Conservation (phyloP, 352 stramenopile species). For the Pythium scleroteichum region DNA sequence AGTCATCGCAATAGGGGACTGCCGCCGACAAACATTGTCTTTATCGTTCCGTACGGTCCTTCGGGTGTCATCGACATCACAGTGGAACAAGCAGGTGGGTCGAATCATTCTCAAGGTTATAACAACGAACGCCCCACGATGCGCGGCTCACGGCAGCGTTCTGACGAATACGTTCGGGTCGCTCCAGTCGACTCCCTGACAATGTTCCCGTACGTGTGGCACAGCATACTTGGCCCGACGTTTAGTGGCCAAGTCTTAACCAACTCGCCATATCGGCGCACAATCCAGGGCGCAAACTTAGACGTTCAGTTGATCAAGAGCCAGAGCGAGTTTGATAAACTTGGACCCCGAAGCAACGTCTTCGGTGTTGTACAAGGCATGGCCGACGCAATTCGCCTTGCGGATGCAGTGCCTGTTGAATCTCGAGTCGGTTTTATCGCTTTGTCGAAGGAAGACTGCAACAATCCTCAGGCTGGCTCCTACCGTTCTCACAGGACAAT, state of each 20-base stretch:
- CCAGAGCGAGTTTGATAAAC: constrained; percentile 32
- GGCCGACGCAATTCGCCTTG: constrained; percentile 28
- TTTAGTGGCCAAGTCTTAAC: constrained; percentile 36
- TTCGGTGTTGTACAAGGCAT: constrained; percentile 25
- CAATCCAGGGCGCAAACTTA: constrained; percentile 20
- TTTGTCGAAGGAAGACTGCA: constrained; percentile 58
- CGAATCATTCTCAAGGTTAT: neutral
- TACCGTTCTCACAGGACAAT: constrained; percentile 35
- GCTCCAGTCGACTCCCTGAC: constrained; percentile 50
- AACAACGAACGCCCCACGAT: neutral
- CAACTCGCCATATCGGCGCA: constrained; percentile 22
- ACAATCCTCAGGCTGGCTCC: constrained; percentile 38
- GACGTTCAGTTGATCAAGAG: constrained; percentile 44
- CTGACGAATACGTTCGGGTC: constrained; percentile 33
- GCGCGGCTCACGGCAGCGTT: neutral
- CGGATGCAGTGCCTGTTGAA: constrained; percentile 37
- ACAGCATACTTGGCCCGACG: constrained; percentile 48
- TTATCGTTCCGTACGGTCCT: constrained; percentile 46
- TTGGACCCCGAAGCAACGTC: constrained; percentile 42
- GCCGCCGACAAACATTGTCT: constrained; percentile 30
- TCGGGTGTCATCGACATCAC: constrained; percentile 12
- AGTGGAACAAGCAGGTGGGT: neutral
- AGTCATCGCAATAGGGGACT: neutral
- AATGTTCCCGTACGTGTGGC: constrained; percentile 63
- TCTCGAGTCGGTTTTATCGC: constrained; percentile 43